Evolutionary conservation across 768 basidiomycete species (phyloP).

Genomic region (Lactifluus rugatus): DNA sequence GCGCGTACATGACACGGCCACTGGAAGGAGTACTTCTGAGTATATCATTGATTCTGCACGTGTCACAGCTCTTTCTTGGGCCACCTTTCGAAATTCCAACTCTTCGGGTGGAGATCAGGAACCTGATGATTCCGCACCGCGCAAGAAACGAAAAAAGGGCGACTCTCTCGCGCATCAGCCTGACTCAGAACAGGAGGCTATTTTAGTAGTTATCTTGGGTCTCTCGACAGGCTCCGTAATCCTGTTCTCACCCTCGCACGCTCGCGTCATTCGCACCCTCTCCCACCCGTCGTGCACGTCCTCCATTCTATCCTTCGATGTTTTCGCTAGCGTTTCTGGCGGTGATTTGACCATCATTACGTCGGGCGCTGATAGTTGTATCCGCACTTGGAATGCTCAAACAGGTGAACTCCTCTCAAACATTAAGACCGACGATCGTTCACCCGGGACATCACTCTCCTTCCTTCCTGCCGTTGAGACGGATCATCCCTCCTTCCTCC

Average conservation of each 20-base stretch:
- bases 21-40: conserved; percentile 49
- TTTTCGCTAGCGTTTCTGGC: conserved; percentile 24
- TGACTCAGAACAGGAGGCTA: conserved; percentile 23
- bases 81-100: conserved; percentile 27
- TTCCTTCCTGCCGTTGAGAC: conserved; percentile 30
- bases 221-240: conserved; percentile 50
- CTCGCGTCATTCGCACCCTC: conserved; percentile 43
- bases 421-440: conserved; percentile 50
- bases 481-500: conserved; percentile 36
- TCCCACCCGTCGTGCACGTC: conserved; percentile 46
- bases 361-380: conserved; percentile 45
- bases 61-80: conserved; percentile 48
- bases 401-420: conserved; percentile 39
- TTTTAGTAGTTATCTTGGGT: conserved; percentile 45
- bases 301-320: conserved; percentile 40
- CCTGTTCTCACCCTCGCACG: conserved; percentile 55
- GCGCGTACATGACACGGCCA: conserved; percentile 50
- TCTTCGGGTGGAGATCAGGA: conserved; percentile 21
- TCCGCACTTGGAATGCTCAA: conserved; percentile 50
- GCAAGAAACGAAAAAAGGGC: conserved; percentile 47
- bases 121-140: conserved; percentile 28
- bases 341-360: conserved; percentile 39
- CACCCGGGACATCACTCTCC: conserved; percentile 46
- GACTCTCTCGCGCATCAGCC: conserved; percentile 26
- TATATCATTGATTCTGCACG: conserved; percentile 46